These are phyloP conservation scores for Gossypium ekmanianum DNA, from an alignment of 345 rosid genomes.

Conservation along the genomic window DNA sequence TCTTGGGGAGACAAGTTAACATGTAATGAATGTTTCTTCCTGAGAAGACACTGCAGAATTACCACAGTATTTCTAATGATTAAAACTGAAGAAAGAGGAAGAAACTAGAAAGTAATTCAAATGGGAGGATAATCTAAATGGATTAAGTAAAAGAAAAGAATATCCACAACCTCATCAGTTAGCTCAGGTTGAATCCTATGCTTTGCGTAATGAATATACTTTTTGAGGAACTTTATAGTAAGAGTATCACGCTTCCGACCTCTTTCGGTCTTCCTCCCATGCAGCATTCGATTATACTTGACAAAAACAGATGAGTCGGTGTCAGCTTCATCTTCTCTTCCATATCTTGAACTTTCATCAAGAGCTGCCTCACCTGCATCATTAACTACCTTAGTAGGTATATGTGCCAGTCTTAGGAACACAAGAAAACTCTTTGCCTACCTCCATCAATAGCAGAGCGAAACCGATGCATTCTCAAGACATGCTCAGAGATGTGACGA, in stretches of 20 bases:
- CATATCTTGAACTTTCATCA: constrained; percentile 27
- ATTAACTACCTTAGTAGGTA: constrained; percentile 17
- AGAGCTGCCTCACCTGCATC: constrained; percentile 52
- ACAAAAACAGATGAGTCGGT: constrained; percentile 77
- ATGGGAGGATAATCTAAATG: not conserved
- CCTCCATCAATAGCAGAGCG: constrained; percentile 71
- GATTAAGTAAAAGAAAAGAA: not conserved
- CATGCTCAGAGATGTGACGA: constrained; percentile 85
- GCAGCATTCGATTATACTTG: constrained; percentile 82
- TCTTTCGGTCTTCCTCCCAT: constrained; percentile 68
- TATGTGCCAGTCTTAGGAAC: constrained; percentile 5
- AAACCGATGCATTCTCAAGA: constrained; percentile 93
- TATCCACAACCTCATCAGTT: constrained; percentile 71
- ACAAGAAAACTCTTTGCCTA: constrained; percentile 23
- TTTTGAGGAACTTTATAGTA: constrained; percentile 54
- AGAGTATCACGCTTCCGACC: constrained; percentile 53
- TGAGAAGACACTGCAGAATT: not conserved
- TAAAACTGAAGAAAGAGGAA: not conserved
- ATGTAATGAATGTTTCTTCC: not conserved
- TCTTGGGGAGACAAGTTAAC: not conserved
- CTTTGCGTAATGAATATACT: constrained; percentile 97
- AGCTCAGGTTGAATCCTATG: constrained; percentile 89
- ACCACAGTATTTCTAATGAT: not conserved
- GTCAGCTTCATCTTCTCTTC: constrained; percentile 75
- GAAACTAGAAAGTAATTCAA: not conserved